Evolutionary conservation across 306 rosid species (phyloP).

Genomic region (Senna siamea): DNA sequence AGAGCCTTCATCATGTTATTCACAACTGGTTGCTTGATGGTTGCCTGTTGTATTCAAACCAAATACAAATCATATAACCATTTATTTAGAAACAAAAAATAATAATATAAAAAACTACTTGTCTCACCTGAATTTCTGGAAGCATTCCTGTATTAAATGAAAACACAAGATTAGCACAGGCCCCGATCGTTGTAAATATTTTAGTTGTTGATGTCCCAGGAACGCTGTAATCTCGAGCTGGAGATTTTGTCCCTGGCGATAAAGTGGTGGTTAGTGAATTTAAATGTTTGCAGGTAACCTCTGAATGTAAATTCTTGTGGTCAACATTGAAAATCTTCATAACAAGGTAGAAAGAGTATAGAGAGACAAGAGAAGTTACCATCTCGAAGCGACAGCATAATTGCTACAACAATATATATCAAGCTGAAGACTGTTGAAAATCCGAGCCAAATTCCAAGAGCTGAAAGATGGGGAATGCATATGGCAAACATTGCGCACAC

Average conservation of each 20-base stretch:
- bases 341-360: not conserved
- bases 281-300: not conserved
- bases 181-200: slow-evolving; percentile 78
- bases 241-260: slow-evolving; percentile 61
- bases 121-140: slow-evolving; percentile 94
- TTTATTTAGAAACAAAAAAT: too few species aligned
- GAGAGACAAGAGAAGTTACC: slow-evolving; percentile 55
- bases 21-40: slow-evolving; percentile 82
- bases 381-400: slow-evolving; percentile 67
- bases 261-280: slow-evolving; percentile 26
- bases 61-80: slow-evolving; percentile 24
- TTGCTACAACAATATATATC: slow-evolving; percentile 55
- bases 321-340: not conserved
- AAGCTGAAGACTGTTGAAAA: slow-evolving; percentile 79
- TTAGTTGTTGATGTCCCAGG: slow-evolving; percentile 56
- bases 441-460: slow-evolving; percentile 90
- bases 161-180: slow-evolving; percentile 86
- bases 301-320: not conserved
- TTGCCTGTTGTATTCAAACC: slow-evolving; percentile 66
- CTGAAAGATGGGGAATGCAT: slow-evolving; percentile 84
- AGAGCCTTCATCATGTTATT: slow-evolving; percentile 84
- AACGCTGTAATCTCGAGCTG: slow-evolving; percentile 71
- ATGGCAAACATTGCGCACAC: slow-evolving; percentile 78
- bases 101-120: too few species aligned
- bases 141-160: slow-evolving; percentile 95